Base-by-base conservation (phyloP, 1,284 basidiomycete species). In the Rhodofomes roseus region DNA sequence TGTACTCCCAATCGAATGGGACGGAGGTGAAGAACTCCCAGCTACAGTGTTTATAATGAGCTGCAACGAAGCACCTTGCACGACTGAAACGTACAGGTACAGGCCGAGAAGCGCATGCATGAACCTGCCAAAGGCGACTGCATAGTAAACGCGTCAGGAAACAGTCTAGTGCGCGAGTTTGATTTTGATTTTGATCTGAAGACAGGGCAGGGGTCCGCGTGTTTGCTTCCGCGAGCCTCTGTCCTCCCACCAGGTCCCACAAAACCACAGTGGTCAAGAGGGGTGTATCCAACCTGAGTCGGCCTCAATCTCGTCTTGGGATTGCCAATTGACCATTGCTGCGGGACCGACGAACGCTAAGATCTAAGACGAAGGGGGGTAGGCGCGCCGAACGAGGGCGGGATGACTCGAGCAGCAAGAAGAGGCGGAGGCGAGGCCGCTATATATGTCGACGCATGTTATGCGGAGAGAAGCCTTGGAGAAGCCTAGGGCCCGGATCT, bases 21-120 rank as follows among this genome's bases (percentile, higher is more conserved):
- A 90, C 72, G 14, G 87, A 88, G 9, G 81, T 83, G 67, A 81
- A 76, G 74, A 83, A 68, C 58, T 75, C 74, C 72, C 72, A 74
- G n/a, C 73, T 73, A 58, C 18, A 11, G 25, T 34, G 51, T 39
- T 18, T 16, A 50, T 34, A 40, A 22, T 40, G 9, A 18, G 54
- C 37, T 25, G 14, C 8, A 27, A 27, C 14, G 14, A 6, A n/a
- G n/a, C n/a, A n/a, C n/a, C n/a, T n/a, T n/a, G n/a, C n/a, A n/a
- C n/a, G n/a, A n/a, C n/a, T n/a, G n/a, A n/a, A n/a, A 74, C 81
- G 63, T 65, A 85, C 87, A 87, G 78, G 71, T 90, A 90, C 12
- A 90, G 69, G 2, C 88, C 89, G 16, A 89, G 76, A 58, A 90
- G 72, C 40, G 76, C 76, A 65, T 90, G 89, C 79, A 88, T 86